Evolutionary conservation across 2,329 filamentous ascomycete genomes (phyloP), one percentile per base, ranked within the genome.

Genomic region (Cladosporium velox): DNA sequence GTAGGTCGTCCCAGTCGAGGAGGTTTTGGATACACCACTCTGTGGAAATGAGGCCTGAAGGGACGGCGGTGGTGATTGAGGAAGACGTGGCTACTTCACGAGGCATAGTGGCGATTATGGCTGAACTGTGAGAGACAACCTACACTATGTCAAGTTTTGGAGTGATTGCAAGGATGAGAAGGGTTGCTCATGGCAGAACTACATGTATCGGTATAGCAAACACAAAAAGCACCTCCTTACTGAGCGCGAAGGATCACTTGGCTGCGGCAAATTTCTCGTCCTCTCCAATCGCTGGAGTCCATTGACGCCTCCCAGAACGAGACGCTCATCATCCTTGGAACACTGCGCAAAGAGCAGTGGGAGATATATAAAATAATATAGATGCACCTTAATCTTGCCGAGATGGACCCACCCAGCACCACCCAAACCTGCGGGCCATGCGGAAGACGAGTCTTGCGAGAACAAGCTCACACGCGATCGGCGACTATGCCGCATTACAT

Each of bases 21-120:
- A 47, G 34, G 10, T 54, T 14, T 24, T 64, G 44, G 15, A 70
- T 62, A 32, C 68, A 70, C 66, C 67, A 70, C 35, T 68, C 67
- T 54, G 62, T 59, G 21, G 54, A 28, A 5, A 70, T 66, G 15
- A 64, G 63, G 14, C 68, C 68, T 18, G 67, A 68, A 7, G 68
- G 68, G 21, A 68, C 55, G 15, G 68, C 65, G 2, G 65, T 66
- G 11, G 63, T 67, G 51, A 68, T 62, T n/a, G 64, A 62, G n/a
- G 59, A 68, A 26, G 67, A 63, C 24, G 59, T 64, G 64, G 26
- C 52, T 52, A 35, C 35, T 55, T 55, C 32, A 21, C 28, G 15
- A n/a, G 52, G 41, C 41, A 32, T 55, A 18, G 28, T n/a, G 26
- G 30, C 8, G 18, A 55, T 5, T 15, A 18, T 3, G 51, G 28